These are phyloP conservation scores for Fraxinus velutina DNA, from an alignment of 305 asterid genomes.

Conservation along the genomic window DNA sequence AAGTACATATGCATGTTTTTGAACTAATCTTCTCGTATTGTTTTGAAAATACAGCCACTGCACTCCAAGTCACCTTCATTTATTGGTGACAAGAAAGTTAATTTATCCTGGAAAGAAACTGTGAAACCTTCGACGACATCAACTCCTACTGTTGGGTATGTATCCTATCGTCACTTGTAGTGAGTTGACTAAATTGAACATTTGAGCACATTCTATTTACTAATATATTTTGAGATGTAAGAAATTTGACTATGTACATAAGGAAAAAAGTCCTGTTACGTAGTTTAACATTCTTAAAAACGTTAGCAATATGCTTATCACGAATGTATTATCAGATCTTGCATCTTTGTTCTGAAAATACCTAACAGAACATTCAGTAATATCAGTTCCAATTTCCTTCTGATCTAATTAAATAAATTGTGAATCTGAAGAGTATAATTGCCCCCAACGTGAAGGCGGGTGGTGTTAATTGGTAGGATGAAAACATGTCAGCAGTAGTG, in stretches of 20 bases:
- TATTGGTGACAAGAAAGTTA: conserved; percentile 70
- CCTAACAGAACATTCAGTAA: not conserved
- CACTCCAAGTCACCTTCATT: conserved; percentile 81
- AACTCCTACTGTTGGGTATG: conserved; percentile 63
- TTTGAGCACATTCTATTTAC: not conserved
- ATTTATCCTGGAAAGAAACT: conserved; percentile 82
- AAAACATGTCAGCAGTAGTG: not conserved
- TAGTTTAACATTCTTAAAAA: not conserved
- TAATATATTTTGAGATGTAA: not conserved
- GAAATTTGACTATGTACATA: not conserved
- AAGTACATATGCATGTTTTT: conserved; percentile 10
- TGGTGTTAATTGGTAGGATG: not conserved
- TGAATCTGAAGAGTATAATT: not conserved
- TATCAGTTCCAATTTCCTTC: not conserved
- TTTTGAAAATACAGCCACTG: conserved; percentile 58
- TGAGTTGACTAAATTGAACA: not conserved
- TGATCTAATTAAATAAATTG: not conserved
- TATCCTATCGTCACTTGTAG: conserved; percentile 12
- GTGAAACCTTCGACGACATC: conserved; percentile 50
- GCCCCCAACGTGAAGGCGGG: not conserved
- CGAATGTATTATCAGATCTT: not conserved
- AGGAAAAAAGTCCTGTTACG: not conserved
- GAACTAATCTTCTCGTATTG: conserved; percentile 21
- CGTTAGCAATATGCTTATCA: not conserved
- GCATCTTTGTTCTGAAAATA: not conserved